Evolutionary conservation across 257 asterid species (phyloP), one percentile per base, ranked within the genome.

Genomic region (Gentiana macrophylla): DNA sequence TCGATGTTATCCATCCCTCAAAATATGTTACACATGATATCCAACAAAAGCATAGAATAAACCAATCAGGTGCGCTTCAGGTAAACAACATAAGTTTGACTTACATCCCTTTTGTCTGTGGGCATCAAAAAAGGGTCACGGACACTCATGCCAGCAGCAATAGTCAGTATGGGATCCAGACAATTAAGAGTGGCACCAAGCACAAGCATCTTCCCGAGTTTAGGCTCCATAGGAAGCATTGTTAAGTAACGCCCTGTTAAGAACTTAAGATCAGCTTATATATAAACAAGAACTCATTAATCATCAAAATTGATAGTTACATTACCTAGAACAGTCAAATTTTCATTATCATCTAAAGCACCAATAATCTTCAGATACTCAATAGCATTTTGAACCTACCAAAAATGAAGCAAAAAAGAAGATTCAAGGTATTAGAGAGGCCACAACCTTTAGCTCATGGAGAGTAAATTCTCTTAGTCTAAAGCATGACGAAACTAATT

Each of bases 71-170:
- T 41, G 9, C 9, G 6, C 46, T 41, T 41, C 9, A 5, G 9
- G 9, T 5, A 41, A 41, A 41, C 46, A 41, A 3, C 12, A 13
- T n/a, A 52, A 68, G 60, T 49, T 64, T 35, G 60, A 74, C 96
- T 77, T 81, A 90, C 98, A 76, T 90, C 96, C 77, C 83, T 90
- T 66, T 90, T 86, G 72, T 90, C 98, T 72, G 80, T 3, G 60
- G 98, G 98, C 56, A 86, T 71, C 72, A 90, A 73, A 74, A 90
- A 90, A 58, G 98, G 98, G 75, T 90, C 98, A 38, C 95, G 96
- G 61, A 86, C 95, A 70, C 86, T 80, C 51, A 90, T 74, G 71
- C 95, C 91, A 74, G 96, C 86, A 69, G 84, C 98, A 60, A 90
- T 67, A 70, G 85, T 86, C 74, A 90, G 75, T 72, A 90, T 76